phyloP scores from a whole-genome alignment of 768 basidiomycete species.

The Phaeotremella fagi region DNA sequence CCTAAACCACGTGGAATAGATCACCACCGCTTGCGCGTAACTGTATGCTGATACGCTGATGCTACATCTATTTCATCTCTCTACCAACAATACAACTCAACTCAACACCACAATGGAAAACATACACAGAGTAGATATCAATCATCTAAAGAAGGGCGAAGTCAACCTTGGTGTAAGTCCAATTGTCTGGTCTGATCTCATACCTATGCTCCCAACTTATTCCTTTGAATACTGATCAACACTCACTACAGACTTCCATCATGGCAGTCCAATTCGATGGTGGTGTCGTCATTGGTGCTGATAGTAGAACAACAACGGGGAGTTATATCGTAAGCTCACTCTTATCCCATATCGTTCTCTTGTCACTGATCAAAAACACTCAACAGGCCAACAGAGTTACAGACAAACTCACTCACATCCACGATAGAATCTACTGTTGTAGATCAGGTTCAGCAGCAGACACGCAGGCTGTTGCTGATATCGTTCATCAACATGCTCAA shows the following conservation, averaged over 20 bases:
- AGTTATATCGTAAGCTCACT: constrained; percentile 74
- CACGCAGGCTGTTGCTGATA: constrained; percentile 89
- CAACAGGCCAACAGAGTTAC: constrained; percentile 93
- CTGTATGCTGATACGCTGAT: too few relatives aligned
- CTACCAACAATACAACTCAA: too few relatives aligned
- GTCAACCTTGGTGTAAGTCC: constrained; percentile 94
- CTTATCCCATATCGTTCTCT: neutral
- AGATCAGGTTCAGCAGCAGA: constrained; percentile 96
- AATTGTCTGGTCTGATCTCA: neutral
- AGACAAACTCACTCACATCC: constrained; percentile 92
- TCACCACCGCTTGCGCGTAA: too few relatives aligned
- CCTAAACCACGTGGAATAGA: too few relatives aligned
- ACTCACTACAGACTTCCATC: constrained; percentile 76
- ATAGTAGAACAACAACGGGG: constrained; percentile 94
- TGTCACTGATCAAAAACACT: neutral
- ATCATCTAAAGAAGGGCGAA: constrained; percentile 86
- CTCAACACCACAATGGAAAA: constrained; percentile 53
- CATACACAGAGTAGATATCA: constrained; percentile 65
- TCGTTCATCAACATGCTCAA: constrained; percentile 77
- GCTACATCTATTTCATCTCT: too few relatives aligned
- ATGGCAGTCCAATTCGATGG: constrained; percentile 97
- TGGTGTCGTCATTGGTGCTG: constrained; percentile 94
- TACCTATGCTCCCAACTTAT: neutral
- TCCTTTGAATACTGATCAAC: constrained; percentile 9
- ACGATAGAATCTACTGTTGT: constrained; percentile 99